Base-by-base conservation (phyloP, 768 basidiomycete genomes). In the Boletellus sp. region DNA sequence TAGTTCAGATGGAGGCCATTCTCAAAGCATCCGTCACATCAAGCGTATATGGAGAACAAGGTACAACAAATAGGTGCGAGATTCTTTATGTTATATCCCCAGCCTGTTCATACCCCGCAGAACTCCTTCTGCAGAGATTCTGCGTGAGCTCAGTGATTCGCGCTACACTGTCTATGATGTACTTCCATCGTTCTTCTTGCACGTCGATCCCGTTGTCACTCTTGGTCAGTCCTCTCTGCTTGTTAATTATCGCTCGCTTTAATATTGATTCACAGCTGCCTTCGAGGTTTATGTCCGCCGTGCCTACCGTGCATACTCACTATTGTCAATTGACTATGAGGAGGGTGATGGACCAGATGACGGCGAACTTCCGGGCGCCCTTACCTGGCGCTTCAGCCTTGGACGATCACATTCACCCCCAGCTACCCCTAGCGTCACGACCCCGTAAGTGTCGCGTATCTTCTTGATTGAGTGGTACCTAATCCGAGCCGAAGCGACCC, bases 151-250 rank as follows among this genome's bases (percentile, higher is more conserved):
- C 23, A 91, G 88, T 54, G 96, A 99, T 70, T 97, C 95, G 6
- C 81, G 90, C 37, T 98, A 94, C 71, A 94, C 92, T 13, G 94
- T 98, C 15, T 99, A 87, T 69, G 96, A 99, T 64, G 96, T 99
- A 7, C 80, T 99, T 41, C 93, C 94, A 4, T 79, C 90, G 6
- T 99, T 99, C 78, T 98, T 98, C 81, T 83, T 80, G 52, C 89
- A 94, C 63, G 65, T 76, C 16, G 94, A 98, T 58, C 77, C 85
- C 33, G 85, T 87, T 78, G 83, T 98, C 55, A 79, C 83, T 11
- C 78, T 97, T 36, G 88, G 90, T 89, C 51, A 47, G 83, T 68
- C 35, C 20, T 45, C n/a, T 31, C 17, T 53, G 3, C 43, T 53
- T 22, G 16, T 28, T 13, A 12, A 16, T 3, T 16, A 12, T n/a